phyloP scores from a whole-genome alignment of 1,284 basidiomycete species.

The Ustilago trichophora region DNA sequence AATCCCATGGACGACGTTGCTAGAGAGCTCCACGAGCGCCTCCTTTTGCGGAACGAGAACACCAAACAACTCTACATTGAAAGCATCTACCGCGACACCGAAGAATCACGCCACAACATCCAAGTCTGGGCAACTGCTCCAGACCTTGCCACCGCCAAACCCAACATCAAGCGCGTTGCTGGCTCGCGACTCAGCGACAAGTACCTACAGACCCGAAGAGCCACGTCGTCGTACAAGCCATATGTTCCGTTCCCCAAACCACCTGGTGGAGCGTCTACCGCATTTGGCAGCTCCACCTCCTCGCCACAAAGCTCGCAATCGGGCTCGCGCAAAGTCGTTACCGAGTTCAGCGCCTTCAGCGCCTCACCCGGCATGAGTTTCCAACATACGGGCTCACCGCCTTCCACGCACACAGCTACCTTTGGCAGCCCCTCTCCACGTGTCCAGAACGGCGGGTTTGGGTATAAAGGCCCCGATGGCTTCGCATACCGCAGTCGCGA shows the following conservation, averaged over 20 bases:
- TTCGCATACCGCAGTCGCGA: constrained; percentile 38
- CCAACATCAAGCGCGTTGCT: constrained; percentile 76
- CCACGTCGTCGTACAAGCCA: constrained; percentile 51
- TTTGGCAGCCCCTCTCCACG: constrained; percentile 24
- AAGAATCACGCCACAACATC: constrained; percentile 88
- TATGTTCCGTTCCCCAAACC: constrained; percentile 50
- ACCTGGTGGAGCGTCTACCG: constrained; percentile 7
- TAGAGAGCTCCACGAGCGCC: constrained; percentile 86
- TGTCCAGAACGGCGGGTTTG: constrained; percentile 24
- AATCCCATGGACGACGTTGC: constrained; percentile 88
- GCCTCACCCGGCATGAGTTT: constrained; percentile 58
- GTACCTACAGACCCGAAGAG: constrained; percentile 54
- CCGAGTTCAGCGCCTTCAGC: constrained; percentile 58
- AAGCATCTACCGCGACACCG: constrained; percentile 76
- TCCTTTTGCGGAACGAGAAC: constrained; percentile 90
- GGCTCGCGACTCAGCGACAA: constrained; percentile 62
- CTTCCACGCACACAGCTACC: constrained; percentile 10
- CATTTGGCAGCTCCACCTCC: constrained; percentile 5
- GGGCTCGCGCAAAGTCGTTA: constrained; percentile 51
- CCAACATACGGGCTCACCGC: constrained; percentile 42
- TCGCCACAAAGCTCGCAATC: constrained; percentile 5
- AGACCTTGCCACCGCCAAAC: constrained; percentile 78
- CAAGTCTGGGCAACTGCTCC: constrained; percentile 81
- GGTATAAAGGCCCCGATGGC: constrained; percentile 27
- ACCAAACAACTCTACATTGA: constrained; percentile 96